These are phyloP conservation scores for Ceratorhiza oryzae-sativae DNA, from an alignment of 1,284 basidiomycete species.

Conservation along the genomic window DNA sequence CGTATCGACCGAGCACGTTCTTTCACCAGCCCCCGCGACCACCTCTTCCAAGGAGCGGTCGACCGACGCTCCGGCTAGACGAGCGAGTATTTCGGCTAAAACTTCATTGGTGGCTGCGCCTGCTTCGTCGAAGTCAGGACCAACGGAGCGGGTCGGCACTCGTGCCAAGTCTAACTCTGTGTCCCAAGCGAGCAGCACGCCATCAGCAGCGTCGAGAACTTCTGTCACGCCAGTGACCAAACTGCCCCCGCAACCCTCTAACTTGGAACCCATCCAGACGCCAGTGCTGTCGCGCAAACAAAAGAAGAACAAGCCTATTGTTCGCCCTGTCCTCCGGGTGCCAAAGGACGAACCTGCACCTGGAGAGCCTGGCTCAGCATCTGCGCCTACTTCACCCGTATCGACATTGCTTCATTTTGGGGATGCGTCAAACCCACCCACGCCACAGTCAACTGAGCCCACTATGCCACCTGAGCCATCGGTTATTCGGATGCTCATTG, in stretches of 20 bases:
- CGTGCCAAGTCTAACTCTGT: constrained; percentile 2
- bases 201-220: neutral
- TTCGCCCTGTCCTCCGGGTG: constrained; percentile 53
- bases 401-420: constrained; percentile 32
- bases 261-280: constrained; percentile 30
- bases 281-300: constrained; percentile 39
- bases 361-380: constrained; percentile 23
- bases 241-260: neutral
- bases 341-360: constrained; percentile 61
- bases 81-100: neutral
- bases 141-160: neutral
- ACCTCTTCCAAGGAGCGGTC: neutral
- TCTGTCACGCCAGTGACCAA: neutral
- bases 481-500: constrained; percentile 11
- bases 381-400: constrained; percentile 28
- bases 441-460: constrained; percentile 18
- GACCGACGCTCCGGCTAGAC: neutral
- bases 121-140: constrained; percentile 6
- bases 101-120: neutral
- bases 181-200: neutral
- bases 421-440: constrained; percentile 28
- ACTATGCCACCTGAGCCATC: constrained; percentile 20
- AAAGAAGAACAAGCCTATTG: constrained; percentile 38
- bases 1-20: neutral
- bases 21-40: neutral